Evolutionary conservation across 2,329 filamentous ascomycete genomes (phyloP).

Genomic region (Colletotrichum sansevieriae): DNA sequence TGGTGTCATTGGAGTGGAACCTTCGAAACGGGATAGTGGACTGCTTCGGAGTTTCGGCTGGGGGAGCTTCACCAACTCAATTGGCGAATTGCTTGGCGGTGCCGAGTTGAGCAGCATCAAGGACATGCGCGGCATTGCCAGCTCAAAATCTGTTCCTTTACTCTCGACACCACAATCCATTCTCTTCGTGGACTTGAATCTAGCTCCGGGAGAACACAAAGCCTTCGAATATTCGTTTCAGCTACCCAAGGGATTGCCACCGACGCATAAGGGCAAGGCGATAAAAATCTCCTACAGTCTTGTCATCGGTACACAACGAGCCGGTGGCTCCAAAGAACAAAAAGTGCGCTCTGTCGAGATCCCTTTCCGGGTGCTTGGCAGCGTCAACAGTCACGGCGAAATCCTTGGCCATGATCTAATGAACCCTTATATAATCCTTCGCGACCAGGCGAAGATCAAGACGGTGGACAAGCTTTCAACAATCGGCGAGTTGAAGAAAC

Average conservation of each 20-base stretch:
- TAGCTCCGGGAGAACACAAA: constrained; percentile 89
- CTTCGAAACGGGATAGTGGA: constrained; percentile 79
- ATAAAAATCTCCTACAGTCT: constrained; percentile 95
- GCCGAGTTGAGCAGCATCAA: constrained; percentile 93
- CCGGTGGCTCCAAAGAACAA: constrained; percentile 81
- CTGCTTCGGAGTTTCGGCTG: constrained; percentile 89
- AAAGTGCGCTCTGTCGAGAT: constrained; percentile 92
- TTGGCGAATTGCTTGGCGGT: constrained; percentile 88
- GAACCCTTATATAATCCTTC: constrained; percentile 90
- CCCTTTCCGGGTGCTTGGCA: constrained; percentile 92
- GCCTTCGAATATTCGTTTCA: constrained; percentile 89
- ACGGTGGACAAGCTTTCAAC: constrained; percentile 57
- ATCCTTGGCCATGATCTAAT: constrained; percentile 94
- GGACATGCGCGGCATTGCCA: constrained; percentile 91
- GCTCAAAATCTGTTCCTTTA: constrained; percentile 87
- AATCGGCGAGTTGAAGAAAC: constrained; percentile 40
- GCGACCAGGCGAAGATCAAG: constrained; percentile 81
- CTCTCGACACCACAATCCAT: constrained; percentile 97
- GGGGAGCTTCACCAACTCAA: constrained; percentile 87
- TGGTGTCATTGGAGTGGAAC: constrained; percentile 85
- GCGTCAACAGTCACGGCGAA: constrained; percentile 89
- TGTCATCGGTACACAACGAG: constrained; percentile 90
- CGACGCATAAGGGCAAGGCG: constrained; percentile 89
- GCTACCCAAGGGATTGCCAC: constrained; percentile 89
- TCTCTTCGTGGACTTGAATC: constrained; percentile 90